phyloP scores from a whole-genome alignment of 805 yeast species.

The Yarrowia bubula region DNA sequence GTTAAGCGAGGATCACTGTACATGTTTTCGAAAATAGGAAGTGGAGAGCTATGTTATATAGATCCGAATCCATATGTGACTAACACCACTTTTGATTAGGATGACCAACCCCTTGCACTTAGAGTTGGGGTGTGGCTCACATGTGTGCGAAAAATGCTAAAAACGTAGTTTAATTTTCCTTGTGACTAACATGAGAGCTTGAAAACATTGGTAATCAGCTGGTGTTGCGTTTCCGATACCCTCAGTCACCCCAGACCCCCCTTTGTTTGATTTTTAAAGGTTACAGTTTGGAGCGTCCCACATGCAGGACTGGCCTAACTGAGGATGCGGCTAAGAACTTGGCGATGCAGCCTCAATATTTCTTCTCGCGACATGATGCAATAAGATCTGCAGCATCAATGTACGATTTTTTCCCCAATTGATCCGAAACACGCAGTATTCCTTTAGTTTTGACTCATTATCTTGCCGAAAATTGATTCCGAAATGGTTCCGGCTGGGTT shows the following conservation, averaged over 20 bases:
- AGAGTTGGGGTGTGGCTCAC: neutral
- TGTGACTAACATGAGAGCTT: conserved; percentile 1
- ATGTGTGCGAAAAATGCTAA: neutral
- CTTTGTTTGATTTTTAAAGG: neutral
- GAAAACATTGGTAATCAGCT: conserved; percentile 3
- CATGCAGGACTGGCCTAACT: neutral
- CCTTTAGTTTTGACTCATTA: no score
- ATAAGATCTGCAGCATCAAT: neutral
- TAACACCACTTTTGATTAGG: neutral
- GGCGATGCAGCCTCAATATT: neutral
- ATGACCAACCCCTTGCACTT: neutral
- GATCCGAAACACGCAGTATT: neutral
- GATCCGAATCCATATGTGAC: neutral
- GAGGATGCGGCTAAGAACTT: neutral
- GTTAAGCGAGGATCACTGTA: neutral
- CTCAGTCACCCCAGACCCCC: neutral
- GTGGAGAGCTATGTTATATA: neutral
- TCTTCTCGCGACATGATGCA: neutral
- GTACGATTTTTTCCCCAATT: neutral
- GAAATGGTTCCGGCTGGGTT: neutral
- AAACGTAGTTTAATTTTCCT: neutral
- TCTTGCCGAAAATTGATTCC: neutral
- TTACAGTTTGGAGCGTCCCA: neutral
- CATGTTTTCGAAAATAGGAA: neutral
- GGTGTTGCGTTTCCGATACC: conserved; percentile 5